Evolutionary conservation across 2,329 filamentous ascomycete species (phyloP).

Genomic region (Aspergillus oerlinghausenensis): DNA sequence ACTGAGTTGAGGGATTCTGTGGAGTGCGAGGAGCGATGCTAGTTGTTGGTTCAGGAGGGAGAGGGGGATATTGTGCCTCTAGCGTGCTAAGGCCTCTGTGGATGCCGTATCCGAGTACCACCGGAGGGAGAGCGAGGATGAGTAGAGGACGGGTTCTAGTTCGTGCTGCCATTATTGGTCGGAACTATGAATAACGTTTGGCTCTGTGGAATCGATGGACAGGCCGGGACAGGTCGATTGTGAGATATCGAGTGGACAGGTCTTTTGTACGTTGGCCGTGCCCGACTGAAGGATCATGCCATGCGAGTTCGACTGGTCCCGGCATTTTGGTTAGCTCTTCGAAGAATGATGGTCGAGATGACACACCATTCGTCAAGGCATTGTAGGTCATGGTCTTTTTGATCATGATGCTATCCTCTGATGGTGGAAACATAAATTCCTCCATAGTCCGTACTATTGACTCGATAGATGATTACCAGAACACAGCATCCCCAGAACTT

Average conservation of each 20-base stretch:
- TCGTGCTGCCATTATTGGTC: background rate
- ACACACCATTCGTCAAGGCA: too few relatives aligned
- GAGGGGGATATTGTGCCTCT: conserved; percentile 23
- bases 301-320: background rate
- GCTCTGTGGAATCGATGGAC: background rate
- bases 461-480: too few relatives aligned
- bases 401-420: background rate
- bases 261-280: background rate
- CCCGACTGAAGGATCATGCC: background rate
- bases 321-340: background rate
- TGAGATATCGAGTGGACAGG: background rate
- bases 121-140: conserved; percentile 10
- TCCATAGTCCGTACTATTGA: too few relatives aligned
- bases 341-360: too few relatives aligned
- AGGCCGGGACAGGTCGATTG: background rate
- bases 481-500: background rate
- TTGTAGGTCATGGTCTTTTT: background rate
- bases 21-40: conserved; percentile 19
- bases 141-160: conserved; percentile 5
- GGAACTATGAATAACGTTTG: background rate
- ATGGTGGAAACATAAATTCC: too few relatives aligned
- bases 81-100: conserved; percentile 19
- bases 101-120: conserved; percentile 14
- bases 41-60: conserved; percentile 11
- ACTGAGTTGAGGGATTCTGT: conserved; percentile 11